Base-by-base conservation (phyloP, 257 asterid species). In the Solanum peruvianum region DNA sequence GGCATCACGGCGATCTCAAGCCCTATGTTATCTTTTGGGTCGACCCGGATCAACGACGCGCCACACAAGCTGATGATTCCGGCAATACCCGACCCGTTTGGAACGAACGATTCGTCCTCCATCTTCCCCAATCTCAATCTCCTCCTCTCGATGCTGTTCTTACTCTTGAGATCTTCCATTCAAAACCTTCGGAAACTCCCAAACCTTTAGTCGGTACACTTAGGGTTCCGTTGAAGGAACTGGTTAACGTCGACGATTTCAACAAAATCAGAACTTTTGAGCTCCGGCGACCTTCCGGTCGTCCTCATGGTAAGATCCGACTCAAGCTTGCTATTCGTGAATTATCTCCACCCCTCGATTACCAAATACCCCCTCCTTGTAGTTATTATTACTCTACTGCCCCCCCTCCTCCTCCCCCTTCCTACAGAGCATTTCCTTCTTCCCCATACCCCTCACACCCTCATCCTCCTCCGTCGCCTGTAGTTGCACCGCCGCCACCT, bases 281-380 rank as follows among this genome's bases (percentile, higher is more conserved):
- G 86, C 94, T 96, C 86, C 92, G 83, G 9, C 94, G 97, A 23
- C 98, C 98, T 18, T 96, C 98, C n/a, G 98, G 98, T 71, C 95
- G 98, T 10, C 96, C 94, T 25, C 98, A 96, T 72, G 98, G 98
- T 62, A 94, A 96, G 94, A 94, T 94, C 90, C 93, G 98, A 41
- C 91, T 96, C 73, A 94, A 92, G 88, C 78, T 96, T 16, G 88
- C 91, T 31, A 78, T 94, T 23, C 90, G 88, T 16, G 98, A 93
- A 84, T 52, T 52, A 52, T 94, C 96, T 37, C 93, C 91, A 7
- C 52, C 67, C 78, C 93, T 90, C 1, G 91, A 89, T 92, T 94
- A 93, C 93, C 96, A 90, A 45, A 60, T 92, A 88, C 87, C 93
- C 91, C 98, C 98, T 92, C 92, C 94, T 31, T 86, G 95, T 33